Evolutionary conservation across 2,329 filamentous ascomycete species (phyloP), one percentile per base, ranked within the genome.

Genomic region (Paecilomyces dactylethromorphus): DNA sequence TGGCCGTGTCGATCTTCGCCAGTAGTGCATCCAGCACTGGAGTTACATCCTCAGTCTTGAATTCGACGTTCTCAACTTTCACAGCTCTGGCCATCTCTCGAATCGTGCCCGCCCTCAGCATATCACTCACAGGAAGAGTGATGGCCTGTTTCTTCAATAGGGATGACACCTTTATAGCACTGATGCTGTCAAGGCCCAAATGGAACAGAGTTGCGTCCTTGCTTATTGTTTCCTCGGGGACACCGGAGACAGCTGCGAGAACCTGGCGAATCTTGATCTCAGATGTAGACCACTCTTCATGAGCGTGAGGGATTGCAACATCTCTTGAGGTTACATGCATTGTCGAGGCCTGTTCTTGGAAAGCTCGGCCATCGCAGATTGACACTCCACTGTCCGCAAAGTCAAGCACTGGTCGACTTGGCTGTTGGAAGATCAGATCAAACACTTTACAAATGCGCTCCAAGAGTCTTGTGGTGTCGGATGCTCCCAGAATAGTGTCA

Each of bases 101-200:
- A 22, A 95, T 79, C 0, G 85, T 91, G 3, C 81, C 79, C 1
- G 87, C 84, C 60, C 78, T 84, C 2, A 95, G 76, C 66, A 96
- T 84, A 45, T 90, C 84, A 50, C 88, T 87, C 2, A 93, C 88
- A 33, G 82, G 81, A 0, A 96, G 71, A 12, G 76, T 73, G 7
- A 96, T 73, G 0, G 80, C 83, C 50, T 80, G 74, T 54, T 67
- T 88, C 50, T 84, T 86, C 3, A 97, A 77, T 7, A 92, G 78
- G 0, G 87, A 83, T 8, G 87, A 85, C 3, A 92, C 86, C 67
- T 94, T 95, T 76, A 97, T 94, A 1, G 91, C 88, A 63, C 88
- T 93, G 71, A 97, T 96, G 0, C 92, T 97, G 70, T 97, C 92
- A 1, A 97, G 83, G 0, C 92, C 92, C 1, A 97, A 81, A 62